Percentiles rank a stretch among this genome's conserved stretches.
Conservation (phyloP, 345 rosid genomes). For the Isatis tinctoria region DNA sequence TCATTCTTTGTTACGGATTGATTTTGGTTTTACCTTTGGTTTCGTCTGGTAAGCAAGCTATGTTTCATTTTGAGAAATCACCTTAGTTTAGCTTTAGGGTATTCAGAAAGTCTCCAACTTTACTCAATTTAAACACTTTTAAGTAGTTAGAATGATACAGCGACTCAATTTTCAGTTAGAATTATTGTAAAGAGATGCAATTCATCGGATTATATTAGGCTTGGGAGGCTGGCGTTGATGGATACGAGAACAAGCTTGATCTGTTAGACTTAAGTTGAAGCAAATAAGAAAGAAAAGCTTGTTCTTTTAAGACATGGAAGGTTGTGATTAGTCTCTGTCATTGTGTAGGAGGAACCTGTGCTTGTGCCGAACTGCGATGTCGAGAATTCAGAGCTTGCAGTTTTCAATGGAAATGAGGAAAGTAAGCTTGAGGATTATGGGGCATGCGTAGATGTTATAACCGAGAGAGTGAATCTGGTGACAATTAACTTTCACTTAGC, state of each 20-base stretch:
- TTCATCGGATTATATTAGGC: neutral
- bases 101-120: constrained; percentile 12
- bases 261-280: neutral
- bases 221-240: neutral
- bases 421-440: constrained; percentile 36
- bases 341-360: constrained; percentile 26
- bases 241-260: neutral
- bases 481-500: constrained; percentile 8
- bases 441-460: constrained; percentile 38
- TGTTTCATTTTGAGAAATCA: neutral
- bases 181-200: neutral
- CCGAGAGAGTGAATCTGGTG: constrained; percentile 46
- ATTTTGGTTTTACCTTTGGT: neutral
- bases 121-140: neutral
- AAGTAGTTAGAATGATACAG: neutral
- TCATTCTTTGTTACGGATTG: neutral
- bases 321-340: neutral
- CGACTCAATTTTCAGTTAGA: neutral
- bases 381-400: neutral
- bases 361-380: constrained; percentile 23
- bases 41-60: neutral
- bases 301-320: neutral
- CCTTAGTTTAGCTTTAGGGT: neutral
- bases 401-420: constrained; percentile 21
- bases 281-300: neutral